phyloP scores from a whole-genome alignment of 495 filamentous ascomycete genomes.

The Penicillium coffeae region DNA sequence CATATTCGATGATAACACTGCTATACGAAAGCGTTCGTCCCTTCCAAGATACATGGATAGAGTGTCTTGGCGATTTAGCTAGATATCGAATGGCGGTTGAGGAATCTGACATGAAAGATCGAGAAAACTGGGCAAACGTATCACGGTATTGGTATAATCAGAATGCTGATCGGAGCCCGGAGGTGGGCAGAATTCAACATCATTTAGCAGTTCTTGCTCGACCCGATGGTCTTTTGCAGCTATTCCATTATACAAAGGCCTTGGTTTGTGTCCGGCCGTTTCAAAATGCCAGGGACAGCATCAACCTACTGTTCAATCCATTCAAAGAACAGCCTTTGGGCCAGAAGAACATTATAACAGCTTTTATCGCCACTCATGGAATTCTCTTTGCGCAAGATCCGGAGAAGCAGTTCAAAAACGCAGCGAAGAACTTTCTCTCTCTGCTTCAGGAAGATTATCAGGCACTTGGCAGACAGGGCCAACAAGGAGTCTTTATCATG shows the following conservation, averaged over 20 bases:
- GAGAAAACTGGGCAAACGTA: slow-evolving; percentile 75
- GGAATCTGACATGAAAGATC: slow-evolving; percentile 63
- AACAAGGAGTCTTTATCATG: slow-evolving; percentile 54
- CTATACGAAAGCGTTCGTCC: slow-evolving; percentile 70
- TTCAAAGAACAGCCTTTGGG: slow-evolving; percentile 34
- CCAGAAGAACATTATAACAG: slow-evolving; percentile 34
- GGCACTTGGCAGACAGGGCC: slow-evolving; percentile 52
- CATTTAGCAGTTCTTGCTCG: slow-evolving; percentile 79
- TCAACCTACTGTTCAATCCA: slow-evolving; percentile 67
- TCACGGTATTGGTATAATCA: slow-evolving; percentile 78
- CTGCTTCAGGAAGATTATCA: slow-evolving; percentile 57
- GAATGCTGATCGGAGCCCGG: slow-evolving; percentile 66
- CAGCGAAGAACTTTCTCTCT: slow-evolving; percentile 47
- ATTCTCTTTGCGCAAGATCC: slow-evolving; percentile 58
- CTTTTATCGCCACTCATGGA: slow-evolving; percentile 62
- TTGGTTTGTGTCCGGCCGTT: slow-evolving; percentile 52
- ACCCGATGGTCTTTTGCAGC: slow-evolving; percentile 67
- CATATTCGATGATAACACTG: slow-evolving; percentile 77
- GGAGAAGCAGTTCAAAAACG: slow-evolving; percentile 41
- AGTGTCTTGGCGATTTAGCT: slow-evolving; percentile 78
- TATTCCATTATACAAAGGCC: slow-evolving; percentile 66
- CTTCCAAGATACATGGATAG: slow-evolving; percentile 86
- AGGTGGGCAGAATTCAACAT: slow-evolving; percentile 74
- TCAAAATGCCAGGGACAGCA: slow-evolving; percentile 60
- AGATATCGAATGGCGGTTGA: slow-evolving; percentile 77